These are phyloP conservation scores for Cyberlindnera subsufficiens DNA, from an alignment of 805 yeast species.

Conservation along the genomic window DNA sequence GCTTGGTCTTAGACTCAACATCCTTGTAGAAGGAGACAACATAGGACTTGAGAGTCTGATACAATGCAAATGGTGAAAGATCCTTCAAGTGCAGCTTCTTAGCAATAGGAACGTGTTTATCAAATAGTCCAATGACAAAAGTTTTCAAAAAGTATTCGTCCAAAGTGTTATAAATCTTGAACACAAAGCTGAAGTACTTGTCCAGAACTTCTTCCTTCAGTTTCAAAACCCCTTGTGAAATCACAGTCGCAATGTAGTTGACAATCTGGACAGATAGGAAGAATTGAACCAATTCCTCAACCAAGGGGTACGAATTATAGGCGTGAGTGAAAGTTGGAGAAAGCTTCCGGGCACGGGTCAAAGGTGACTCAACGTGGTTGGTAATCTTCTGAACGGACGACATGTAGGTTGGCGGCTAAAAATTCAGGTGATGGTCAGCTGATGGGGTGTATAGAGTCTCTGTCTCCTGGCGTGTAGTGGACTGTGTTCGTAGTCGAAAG, in stretches of 20 bases:
- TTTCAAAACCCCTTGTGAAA: slow-evolving; percentile 5
- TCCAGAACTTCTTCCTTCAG: slow-evolving; percentile 6
- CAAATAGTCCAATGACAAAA: slow-evolving; percentile 5
- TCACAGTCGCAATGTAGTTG: slow-evolving; percentile 8
- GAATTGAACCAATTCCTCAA: slow-evolving; percentile 4
- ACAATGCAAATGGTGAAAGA: slow-evolving; percentile 5
- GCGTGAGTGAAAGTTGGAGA: slow-evolving; percentile 8
- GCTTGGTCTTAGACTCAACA: slow-evolving; percentile 5
- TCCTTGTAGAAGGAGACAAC: neutral
- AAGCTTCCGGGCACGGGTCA: slow-evolving; percentile 12
- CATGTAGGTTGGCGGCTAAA: neutral
- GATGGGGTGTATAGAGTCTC: too few relatives aligned
- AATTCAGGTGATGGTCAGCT: neutral
- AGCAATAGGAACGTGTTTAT: slow-evolving; percentile 4
- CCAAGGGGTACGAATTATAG: slow-evolving; percentile 11
- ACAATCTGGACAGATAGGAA: slow-evolving; percentile 6
- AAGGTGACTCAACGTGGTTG: slow-evolving; percentile 13
- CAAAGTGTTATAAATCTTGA: neutral
- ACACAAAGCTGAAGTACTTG: slow-evolving; percentile 4
- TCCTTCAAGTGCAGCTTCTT: slow-evolving; percentile 7
- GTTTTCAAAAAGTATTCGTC: slow-evolving; percentile 6
- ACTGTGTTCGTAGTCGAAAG: too few relatives aligned
- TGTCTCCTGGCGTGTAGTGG: too few relatives aligned
- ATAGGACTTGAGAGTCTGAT: neutral
- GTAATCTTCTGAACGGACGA: slow-evolving; percentile 5